A percentile compares a stretch with the other conserved stretches of the same genome.
Evolutionary conservation across 768 basidiomycete genomes (phyloP).

Genomic region (Hygrocybe coccinea): DNA sequence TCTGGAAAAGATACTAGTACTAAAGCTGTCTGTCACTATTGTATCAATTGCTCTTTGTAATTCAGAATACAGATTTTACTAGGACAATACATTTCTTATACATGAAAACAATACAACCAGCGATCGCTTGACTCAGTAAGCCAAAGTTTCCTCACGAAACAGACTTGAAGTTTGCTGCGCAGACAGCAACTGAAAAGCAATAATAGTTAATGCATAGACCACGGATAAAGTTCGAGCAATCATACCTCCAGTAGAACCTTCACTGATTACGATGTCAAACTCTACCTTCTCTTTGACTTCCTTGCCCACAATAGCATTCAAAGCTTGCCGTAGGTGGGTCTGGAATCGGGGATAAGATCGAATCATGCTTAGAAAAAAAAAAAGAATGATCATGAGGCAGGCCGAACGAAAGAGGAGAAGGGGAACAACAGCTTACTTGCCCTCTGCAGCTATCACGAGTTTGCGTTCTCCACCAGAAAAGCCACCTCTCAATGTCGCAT

Average conservation of each 20-base stretch:
- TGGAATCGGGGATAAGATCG: constrained; percentile 66
- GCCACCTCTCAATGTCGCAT: constrained; percentile 26
- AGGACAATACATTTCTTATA: too few species aligned
- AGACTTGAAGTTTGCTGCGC: too few species aligned
- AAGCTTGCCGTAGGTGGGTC: constrained; percentile 46
- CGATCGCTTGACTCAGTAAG: too few species aligned
- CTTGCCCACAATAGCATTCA: constrained; percentile 53
- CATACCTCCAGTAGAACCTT: neutral
- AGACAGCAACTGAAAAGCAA: too few species aligned
- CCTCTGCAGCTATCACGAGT: constrained; percentile 57
- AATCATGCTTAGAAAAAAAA: neutral
- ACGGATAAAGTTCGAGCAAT: too few species aligned
- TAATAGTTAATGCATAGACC: too few species aligned
- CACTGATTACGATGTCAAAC: constrained; percentile 33
- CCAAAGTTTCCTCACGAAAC: too few species aligned
- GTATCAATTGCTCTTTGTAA: too few species aligned
- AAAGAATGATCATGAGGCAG: neutral
- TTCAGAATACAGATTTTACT: too few species aligned
- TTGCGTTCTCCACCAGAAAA: constrained; percentile 27
- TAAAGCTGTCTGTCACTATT: too few species aligned
- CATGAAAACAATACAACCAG: too few species aligned
- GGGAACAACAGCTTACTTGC: constrained; percentile 45
- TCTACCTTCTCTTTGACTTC: constrained; percentile 56
- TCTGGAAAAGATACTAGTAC: too few species aligned
- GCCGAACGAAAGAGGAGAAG: neutral